Evolutionary conservation across 1,284 basidiomycete genomes (phyloP).

Genomic region (Porogramme epimiltina): DNA sequence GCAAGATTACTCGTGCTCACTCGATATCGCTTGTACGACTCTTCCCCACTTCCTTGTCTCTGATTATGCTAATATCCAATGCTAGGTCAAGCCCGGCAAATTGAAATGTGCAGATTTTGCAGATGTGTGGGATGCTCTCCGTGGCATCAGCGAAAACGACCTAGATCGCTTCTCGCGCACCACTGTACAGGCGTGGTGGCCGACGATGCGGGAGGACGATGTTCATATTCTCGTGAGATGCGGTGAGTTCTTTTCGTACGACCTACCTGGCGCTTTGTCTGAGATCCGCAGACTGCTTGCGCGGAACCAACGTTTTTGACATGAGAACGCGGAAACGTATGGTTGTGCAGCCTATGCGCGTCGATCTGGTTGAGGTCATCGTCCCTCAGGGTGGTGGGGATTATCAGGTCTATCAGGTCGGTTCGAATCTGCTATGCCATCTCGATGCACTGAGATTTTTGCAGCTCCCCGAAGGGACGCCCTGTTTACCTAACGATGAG

Average conservation of each 20-base stretch:
- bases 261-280: not conserved
- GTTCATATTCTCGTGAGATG: not conserved
- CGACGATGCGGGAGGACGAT: not conserved
- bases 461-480: not conserved
- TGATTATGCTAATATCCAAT: no score
- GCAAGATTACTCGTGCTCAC: no score
- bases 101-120: no score
- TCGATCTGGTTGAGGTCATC: not conserved
- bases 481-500: not conserved
- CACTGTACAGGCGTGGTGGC: not conserved
- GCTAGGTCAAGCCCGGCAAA: no score
- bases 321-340: not conserved
- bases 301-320: not conserved
- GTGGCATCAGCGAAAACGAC: not conserved
- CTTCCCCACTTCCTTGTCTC: no score
- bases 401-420: no score
- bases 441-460: not conserved
- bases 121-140: not conserved
- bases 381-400: no score
- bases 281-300: not conserved
- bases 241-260: not conserved
- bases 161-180: not conserved
- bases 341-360: not conserved
- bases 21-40: no score
- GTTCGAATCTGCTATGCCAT: not conserved